Evolutionary conservation across 345 rosid species (phyloP), one percentile per base, ranked within the genome.

Genomic region (Ceriops decandra): DNA sequence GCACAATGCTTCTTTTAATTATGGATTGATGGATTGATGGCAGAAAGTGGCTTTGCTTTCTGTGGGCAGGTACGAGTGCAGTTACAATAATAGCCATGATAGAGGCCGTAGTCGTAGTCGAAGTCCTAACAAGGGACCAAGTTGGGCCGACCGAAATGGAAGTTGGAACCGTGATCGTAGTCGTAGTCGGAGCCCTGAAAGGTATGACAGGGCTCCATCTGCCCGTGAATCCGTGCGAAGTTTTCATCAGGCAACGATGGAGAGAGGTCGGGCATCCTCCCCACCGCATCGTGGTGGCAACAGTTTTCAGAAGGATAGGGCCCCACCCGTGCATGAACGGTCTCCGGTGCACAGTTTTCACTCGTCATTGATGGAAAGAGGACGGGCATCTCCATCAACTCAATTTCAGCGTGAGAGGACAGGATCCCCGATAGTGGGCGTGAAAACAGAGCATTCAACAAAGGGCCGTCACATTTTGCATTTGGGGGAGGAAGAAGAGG

Each of bases 241-340:
- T 75, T 89, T 87, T 80, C 97, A 91, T 70, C 91, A 82, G 83
- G 32, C 76, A 32, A 89, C 87, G 91, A 82, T 82, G 85, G 89
- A 76, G 62, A 79, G 78, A 35, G 76, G 56, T 24, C 68, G 75
- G 17, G 62, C 66, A 30, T 70, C 77, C 31, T 62, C 71, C 4
- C 66, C 56, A 13, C 52, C 58, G 47, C 24, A 52, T 47, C 56
- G 68, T 2, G 42, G 68, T 15, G 60, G 69, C 46, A 51, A 11
- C 58, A 4, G 60, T 35, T 66, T 33, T 53, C 51, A 47, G 21
- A 57, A 38, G 72, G 78, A 76, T 28, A 74, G 76, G 63, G 70
- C 53, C 51, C 72, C 80, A 32, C 71, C 79, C 6, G 70, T 72
- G 22, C 81, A 76, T 42, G 78, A 52, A 28, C 67, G 68, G 35